These are phyloP conservation scores for Candida coleopterorum DNA, from an alignment of 805 yeast species.

Conservation along the genomic window DNA sequence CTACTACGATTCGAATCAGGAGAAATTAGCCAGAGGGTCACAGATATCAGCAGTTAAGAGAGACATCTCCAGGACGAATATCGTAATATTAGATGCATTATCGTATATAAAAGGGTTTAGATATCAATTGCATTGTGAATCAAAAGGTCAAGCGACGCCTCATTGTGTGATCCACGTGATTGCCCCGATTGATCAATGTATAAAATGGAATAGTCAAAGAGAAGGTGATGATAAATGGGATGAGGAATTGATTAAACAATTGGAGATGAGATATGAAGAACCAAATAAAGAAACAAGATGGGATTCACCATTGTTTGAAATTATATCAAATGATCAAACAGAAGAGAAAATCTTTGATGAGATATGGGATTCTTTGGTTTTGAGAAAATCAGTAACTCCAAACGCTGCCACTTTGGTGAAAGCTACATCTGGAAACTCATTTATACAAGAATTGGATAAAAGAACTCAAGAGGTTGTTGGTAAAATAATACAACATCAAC, in stretches of 20 bases:
- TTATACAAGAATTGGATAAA: slow-evolving; percentile 71
- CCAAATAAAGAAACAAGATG: slow-evolving; percentile 83
- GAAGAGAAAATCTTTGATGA: slow-evolving; percentile 56
- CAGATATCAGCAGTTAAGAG: slow-evolving; percentile 89
- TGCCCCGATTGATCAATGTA: slow-evolving; percentile 58
- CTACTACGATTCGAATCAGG: slow-evolving; percentile 69
- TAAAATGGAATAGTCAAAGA: slow-evolving; percentile 51
- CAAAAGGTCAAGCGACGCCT: slow-evolving; percentile 76
- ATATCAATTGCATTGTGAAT: slow-evolving; percentile 91
- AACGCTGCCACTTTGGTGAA: slow-evolving; percentile 81
- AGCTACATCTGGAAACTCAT: slow-evolving; percentile 73
- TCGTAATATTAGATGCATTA: slow-evolving; percentile 82
- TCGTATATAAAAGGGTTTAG: slow-evolving; percentile 93
- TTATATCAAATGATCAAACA: slow-evolving; percentile 50
- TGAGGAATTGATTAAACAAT: slow-evolving; percentile 54
- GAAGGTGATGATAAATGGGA: slow-evolving; percentile 52
- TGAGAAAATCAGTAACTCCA: slow-evolving; percentile 65
- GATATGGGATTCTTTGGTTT: slow-evolving; percentile 58
- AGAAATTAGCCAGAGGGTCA: slow-evolving; percentile 75
- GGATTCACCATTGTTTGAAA: slow-evolving; percentile 87
- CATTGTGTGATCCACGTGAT: slow-evolving; percentile 79
- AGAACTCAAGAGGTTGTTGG: slow-evolving; percentile 62
- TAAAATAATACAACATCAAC: slow-evolving; percentile 59
- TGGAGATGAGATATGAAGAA: slow-evolving; percentile 87
- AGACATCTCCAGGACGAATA: slow-evolving; percentile 58